Evolutionary conservation across 306 rosid genomes (phyloP).

Genomic region (Dryas alaskensis): DNA sequence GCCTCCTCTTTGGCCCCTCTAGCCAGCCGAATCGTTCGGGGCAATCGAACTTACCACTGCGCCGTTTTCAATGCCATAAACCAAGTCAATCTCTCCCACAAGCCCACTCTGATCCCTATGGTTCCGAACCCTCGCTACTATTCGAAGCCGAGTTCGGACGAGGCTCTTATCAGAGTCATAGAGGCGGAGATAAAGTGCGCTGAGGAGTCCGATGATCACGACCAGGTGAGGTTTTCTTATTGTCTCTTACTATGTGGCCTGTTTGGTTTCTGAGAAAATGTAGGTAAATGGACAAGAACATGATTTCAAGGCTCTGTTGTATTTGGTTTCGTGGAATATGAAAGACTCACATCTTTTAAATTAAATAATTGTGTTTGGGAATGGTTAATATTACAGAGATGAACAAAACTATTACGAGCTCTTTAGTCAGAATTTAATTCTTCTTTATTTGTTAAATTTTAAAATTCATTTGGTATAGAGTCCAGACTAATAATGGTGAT

Average conservation of each 20-base stretch:
- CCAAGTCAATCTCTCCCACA: constrained; percentile 21
- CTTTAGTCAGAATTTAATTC: not conserved
- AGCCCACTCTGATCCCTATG: constrained; percentile 5
- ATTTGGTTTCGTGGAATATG: not conserved
- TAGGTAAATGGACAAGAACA: not conserved
- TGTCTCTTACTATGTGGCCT: not conserved
- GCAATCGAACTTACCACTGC: constrained; percentile 35
- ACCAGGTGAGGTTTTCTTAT: constrained; percentile 38
- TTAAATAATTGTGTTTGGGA: not conserved
- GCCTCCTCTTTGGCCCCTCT: constrained; percentile 48
- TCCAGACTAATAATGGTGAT: not conserved
- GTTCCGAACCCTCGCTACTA: constrained; percentile 45
- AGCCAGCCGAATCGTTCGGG: constrained; percentile 37
- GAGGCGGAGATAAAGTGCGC: constrained; percentile 69
- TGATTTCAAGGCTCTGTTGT: not conserved
- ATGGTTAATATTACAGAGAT: not conserved
- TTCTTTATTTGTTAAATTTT: not conserved
- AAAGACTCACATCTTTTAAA: not conserved
- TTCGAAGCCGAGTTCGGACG: constrained; percentile 51
- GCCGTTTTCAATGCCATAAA: constrained; percentile 34
- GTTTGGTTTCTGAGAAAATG: constrained; percentile 9
- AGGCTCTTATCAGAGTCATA: constrained; percentile 54
- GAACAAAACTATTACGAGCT: not conserved
- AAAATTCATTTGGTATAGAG: not conserved
- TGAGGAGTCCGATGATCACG: constrained; percentile 51